phyloP scores from a whole-genome alignment of 2,329 filamentous ascomycete species.

The Aspergillus sojae region DNA sequence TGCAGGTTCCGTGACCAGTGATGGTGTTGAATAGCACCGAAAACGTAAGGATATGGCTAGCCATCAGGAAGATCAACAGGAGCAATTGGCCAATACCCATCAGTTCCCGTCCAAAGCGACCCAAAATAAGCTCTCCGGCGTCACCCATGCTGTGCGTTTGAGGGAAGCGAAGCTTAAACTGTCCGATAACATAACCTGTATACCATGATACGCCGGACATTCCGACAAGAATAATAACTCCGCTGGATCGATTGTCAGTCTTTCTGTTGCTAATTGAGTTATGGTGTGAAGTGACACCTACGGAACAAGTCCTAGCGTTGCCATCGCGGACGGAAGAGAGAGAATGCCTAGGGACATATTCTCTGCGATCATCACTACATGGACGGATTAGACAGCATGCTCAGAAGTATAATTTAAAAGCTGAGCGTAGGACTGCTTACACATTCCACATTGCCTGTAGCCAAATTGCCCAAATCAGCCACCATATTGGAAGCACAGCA shows the following conservation, averaged over 20 bases:
- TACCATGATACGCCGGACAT: constrained; percentile 60
- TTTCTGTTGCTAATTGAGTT: not conserved
- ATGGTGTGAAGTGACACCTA: constrained; percentile 27
- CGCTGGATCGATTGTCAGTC: constrained; percentile 30
- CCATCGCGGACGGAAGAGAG: constrained; percentile 57
- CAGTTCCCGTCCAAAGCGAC: constrained; percentile 64
- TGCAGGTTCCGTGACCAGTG: constrained; percentile 63
- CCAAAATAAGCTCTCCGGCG: constrained; percentile 64
- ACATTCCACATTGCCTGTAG: constrained; percentile 40
- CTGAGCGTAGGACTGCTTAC: constrained; percentile 24
- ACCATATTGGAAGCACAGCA: not conserved
- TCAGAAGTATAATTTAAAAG: not conserved
- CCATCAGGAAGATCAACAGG: constrained; percentile 69
- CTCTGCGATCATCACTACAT: constrained; percentile 59
- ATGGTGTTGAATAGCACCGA: constrained; percentile 68
- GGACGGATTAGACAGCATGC: constrained; percentile 9
- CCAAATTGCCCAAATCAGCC: not conserved
- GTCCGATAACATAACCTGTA: constrained; percentile 61
- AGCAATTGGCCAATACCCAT: constrained; percentile 63
- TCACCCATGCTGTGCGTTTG: constrained; percentile 68
- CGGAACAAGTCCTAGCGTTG: constrained; percentile 58
- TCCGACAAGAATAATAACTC: constrained; percentile 55
- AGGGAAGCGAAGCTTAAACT: constrained; percentile 60
- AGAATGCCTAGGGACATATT: constrained; percentile 62
- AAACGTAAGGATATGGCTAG: constrained; percentile 71